Base-by-base conservation (phyloP, 768 basidiomycete genomes). In the Termitomyces sp. region DNA sequence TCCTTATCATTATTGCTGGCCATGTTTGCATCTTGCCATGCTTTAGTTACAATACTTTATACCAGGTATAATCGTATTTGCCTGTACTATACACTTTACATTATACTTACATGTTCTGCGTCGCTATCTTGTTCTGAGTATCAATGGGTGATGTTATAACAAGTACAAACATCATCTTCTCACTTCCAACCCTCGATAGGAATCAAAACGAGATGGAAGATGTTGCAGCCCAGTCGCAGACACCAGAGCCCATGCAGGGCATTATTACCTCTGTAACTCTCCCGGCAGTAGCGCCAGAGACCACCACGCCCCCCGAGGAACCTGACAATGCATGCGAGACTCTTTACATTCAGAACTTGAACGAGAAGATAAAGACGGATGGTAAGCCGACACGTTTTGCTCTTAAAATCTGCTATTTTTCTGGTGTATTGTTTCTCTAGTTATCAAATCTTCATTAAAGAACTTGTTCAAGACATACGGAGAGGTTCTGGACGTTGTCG, bases 391-490 rank as follows among this genome's bases (percentile, higher is more conserved):
- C 28, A 47, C 12, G 41, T 58, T 53, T 57, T 42, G 11, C 55
- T 11, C 12, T 27, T 2, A 37, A 28, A 10, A 27, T 30, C 19
- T 32, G 30, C 7, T 32, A 28, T 57, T 35, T 41, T 32, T 51
- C 23, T 51, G 23, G 28, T 28, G 35, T 53, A 58, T 2, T 58
- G 37, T 42, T 52, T 62, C 53, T 64, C 30, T 47, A 92, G 94
- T 96, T 37, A 79, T 99, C 60, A 97, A 95, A 72, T 77, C 91
- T 52, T 92, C 94, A 3, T 75, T 99, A 45, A 80, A 83, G 12
- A 88, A 88, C 34, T 78, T 99, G 30, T 98, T 99, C 80, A 93
- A 93, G 70, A 81, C 87, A 14, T 99, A 98, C 66, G 93, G 94
- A 12, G 87, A 91, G 59, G 89, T 99, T 17, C 73, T 98, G 27